Evolutionary conservation across 73 alveolate genomes (phyloP).

Genomic region (Tetrahymena thermophila): DNA sequence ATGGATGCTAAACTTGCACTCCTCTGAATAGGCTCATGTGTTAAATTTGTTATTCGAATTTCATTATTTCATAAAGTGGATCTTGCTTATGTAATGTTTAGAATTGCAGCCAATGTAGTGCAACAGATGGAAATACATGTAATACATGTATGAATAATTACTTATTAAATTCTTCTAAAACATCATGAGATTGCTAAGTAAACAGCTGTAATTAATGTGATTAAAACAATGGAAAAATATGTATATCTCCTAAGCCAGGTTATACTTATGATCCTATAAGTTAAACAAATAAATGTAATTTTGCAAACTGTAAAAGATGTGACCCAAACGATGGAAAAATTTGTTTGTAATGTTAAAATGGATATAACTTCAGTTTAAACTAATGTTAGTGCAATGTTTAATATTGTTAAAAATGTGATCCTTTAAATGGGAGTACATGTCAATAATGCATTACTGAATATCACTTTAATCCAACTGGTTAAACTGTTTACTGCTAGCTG

Average conservation of each 20-base stretch:
- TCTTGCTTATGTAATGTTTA: background rate
- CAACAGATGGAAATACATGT: background rate
- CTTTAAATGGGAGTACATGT: too few species aligned
- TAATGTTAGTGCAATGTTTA: background rate
- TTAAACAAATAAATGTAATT: background rate
- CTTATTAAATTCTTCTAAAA: background rate
- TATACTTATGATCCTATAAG: background rate
- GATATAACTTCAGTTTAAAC: background rate
- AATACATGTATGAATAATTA: background rate
- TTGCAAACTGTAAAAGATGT: background rate
- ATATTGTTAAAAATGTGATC: background rate
- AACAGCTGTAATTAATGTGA: background rate
- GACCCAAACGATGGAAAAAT: background rate
- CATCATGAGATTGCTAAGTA: background rate
- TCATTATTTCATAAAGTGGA: background rate
- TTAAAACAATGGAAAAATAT: background rate
- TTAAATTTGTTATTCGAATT: background rate
- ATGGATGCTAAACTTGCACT: background rate
- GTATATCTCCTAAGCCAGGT: background rate
- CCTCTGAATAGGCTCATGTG: background rate
- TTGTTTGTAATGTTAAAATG: background rate
- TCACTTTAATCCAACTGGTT: background rate
- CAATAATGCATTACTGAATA: too few species aligned
- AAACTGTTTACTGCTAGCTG: background rate
- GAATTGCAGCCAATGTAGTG: background rate